A percentile compares a stretch with the other conserved stretches of the same genome.
phyloP scores from a whole-genome alignment of 2,329 filamentous ascomycete species.

The Blastomyces parvus region DNA sequence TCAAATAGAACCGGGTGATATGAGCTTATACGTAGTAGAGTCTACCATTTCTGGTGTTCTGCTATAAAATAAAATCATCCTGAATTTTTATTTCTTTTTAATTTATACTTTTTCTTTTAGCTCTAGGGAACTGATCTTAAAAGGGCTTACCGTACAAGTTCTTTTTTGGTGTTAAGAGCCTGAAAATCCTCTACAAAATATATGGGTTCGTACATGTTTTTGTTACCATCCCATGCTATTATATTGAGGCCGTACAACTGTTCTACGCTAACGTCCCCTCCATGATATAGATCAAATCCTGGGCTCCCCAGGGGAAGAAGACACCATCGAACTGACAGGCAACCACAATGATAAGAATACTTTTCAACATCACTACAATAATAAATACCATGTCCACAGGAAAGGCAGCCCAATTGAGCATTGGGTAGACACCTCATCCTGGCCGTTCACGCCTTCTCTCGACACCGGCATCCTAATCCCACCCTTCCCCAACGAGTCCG shows the following conservation, averaged over 20 bases:
- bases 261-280: neutral
- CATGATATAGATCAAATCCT: neutral
- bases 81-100: too few species aligned
- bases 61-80: neutral
- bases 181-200: neutral
- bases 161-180: neutral
- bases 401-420: constrained; percentile 6
- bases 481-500: constrained; percentile 4
- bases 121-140: neutral
- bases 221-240: neutral
- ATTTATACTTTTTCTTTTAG: too few species aligned
- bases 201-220: neutral
- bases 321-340: neutral
- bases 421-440: constrained; percentile 8
- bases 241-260: neutral
- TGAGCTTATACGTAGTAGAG: neutral
- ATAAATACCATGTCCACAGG: neutral
- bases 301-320: neutral
- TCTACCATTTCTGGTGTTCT: neutral
- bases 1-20: neutral
- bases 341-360: neutral
- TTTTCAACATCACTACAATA: neutral
- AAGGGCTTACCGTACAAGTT: neutral
- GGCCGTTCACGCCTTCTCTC: neutral
- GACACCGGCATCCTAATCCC: constrained; percentile 1